Base-by-base conservation (phyloP, 164 flowering plant genomes). In the Cinnamomum chago region DNA sequence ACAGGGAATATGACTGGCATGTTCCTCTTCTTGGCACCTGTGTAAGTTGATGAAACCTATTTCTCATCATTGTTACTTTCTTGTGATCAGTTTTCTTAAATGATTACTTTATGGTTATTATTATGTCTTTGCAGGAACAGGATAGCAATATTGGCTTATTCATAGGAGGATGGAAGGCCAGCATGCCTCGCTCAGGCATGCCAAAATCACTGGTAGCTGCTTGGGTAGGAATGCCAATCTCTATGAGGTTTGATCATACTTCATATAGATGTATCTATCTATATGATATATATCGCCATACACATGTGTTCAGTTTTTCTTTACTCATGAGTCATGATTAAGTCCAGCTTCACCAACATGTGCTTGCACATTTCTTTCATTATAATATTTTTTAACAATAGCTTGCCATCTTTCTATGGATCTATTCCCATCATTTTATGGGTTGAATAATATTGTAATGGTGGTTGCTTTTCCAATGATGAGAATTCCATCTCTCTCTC, bases 81-180 rank as follows among this genome's bases (percentile, higher is more conserved):
- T n/a, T n/a, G n/a, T n/a, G n/a, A n/a, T n/a, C n/a, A n/a, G n/a
- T n/a, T n/a, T n/a, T n/a, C n/a, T n/a, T n/a, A n/a, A n/a, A n/a
- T n/a, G n/a, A n/a, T n/a, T n/a, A n/a, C n/a, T n/a, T n/a, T n/a
- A n/a, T n/a, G n/a, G n/a, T n/a, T n/a, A n/a, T n/a, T n/a, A n/a
- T n/a, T n/a, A n/a, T n/a, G n/a, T 79, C 72, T 50, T 88, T 14
- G 7, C 60, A 91, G 91, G 89, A 81, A 30, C 76, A 68, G 74
- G 70, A 81, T 47, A 66, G 81, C 80, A 85, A 84, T 64, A 52
- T 84, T 58, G 85, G 84, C 70, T 65, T 85, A 10, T 77, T 87
- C 71, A 79, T 84, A 83, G 85, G 87, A 67, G 87, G 84, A 68
- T 68, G 77, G 51, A 82, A 75, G 62, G 62, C 84, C 13, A 67